Conservation (phyloP, 805 yeast species). For the Pichia gijzeniarum region DNA sequence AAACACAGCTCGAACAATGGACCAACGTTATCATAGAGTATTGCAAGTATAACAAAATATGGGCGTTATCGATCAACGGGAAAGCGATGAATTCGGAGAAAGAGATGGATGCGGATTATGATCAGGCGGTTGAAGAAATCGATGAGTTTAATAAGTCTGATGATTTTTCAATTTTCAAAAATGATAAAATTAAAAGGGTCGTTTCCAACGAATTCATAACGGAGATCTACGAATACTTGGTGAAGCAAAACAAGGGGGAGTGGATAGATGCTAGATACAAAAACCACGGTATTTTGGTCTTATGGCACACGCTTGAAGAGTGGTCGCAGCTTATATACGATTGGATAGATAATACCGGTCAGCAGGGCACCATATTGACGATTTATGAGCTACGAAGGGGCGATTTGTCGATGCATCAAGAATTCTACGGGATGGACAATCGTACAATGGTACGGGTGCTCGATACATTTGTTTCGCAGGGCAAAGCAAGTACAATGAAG, state of each 20-base stretch:
- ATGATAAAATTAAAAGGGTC: slow-evolving; percentile 43
- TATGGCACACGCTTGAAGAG: slow-evolving; percentile 63
- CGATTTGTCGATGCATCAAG: slow-evolving; percentile 49
- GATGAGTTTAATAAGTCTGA: slow-evolving; percentile 13
- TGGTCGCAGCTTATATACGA: slow-evolving; percentile 61
- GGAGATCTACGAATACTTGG: slow-evolving; percentile 53
- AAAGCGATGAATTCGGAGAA: slow-evolving; percentile 15
- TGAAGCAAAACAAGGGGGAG: slow-evolving; percentile 49
- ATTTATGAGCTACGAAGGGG: slow-evolving; percentile 71
- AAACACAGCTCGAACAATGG: slow-evolving; percentile 81
- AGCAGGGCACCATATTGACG: slow-evolving; percentile 69
- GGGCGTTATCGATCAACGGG: slow-evolving; percentile 43
- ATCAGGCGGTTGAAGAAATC: slow-evolving; percentile 11
- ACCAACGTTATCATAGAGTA: slow-evolving; percentile 51
- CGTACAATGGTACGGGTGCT: slow-evolving; percentile 48
- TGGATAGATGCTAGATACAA: slow-evolving; percentile 42
- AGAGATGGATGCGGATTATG: slow-evolving; percentile 20
- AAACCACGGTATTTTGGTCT: slow-evolving; percentile 44
- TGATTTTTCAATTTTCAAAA: slow-evolving; percentile 38
- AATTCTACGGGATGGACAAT: slow-evolving; percentile 58
- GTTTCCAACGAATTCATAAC: slow-evolving; percentile 49
- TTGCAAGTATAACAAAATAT: slow-evolving; percentile 49
- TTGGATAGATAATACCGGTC: slow-evolving; percentile 76
- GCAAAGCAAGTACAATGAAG: slow-evolving; percentile 67
- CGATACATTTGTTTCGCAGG: slow-evolving; percentile 53